phyloP scores from a whole-genome alignment of 257 asterid species.

The Leonotis leonurus region DNA sequence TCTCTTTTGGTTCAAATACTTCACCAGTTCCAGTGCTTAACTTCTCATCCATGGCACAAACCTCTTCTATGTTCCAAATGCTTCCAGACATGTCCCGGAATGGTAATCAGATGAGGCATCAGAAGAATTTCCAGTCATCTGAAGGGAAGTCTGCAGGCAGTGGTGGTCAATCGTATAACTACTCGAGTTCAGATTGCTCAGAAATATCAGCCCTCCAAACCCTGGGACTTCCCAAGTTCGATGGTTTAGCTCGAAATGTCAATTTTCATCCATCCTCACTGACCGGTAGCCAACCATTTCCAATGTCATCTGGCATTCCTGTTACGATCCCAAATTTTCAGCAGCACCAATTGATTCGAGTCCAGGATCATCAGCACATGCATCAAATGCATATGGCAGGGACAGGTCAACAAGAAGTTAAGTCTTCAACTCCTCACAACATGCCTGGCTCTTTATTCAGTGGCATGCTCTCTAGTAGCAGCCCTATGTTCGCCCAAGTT shows the following conservation, averaged over 20 bases:
- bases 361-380: slow-evolving; percentile 28
- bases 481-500: background rate
- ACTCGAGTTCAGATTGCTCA: slow-evolving; percentile 17
- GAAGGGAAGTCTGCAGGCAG: slow-evolving; percentile 23
- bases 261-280: slow-evolving; percentile 20
- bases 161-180: slow-evolving; percentile 17
- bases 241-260: slow-evolving; percentile 23
- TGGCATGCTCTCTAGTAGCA: slow-evolving; percentile 8
- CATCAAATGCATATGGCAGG: slow-evolving; percentile 32
- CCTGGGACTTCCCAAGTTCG: slow-evolving; percentile 24
- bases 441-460: slow-evolving; percentile 14
- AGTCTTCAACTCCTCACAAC: slow-evolving; percentile 12
- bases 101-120: slow-evolving; percentile 26
- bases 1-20: slow-evolving; percentile 31
- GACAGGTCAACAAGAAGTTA: slow-evolving; percentile 23
- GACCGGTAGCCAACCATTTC: slow-evolving; percentile 18
- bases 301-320: slow-evolving; percentile 15
- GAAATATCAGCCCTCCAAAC: slow-evolving; percentile 13
- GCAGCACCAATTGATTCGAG: slow-evolving; percentile 28
- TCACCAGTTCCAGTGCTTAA: slow-evolving; percentile 21
- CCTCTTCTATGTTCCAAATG: slow-evolving; percentile 29
- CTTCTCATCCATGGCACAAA: slow-evolving; percentile 30
- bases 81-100: slow-evolving; percentile 36
- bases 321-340: slow-evolving; percentile 20
- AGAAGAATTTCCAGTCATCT: slow-evolving; percentile 26